Base-by-base conservation (phyloP, 1,139 yeast genomes). In the Lodderomyces jiufengensis region DNA sequence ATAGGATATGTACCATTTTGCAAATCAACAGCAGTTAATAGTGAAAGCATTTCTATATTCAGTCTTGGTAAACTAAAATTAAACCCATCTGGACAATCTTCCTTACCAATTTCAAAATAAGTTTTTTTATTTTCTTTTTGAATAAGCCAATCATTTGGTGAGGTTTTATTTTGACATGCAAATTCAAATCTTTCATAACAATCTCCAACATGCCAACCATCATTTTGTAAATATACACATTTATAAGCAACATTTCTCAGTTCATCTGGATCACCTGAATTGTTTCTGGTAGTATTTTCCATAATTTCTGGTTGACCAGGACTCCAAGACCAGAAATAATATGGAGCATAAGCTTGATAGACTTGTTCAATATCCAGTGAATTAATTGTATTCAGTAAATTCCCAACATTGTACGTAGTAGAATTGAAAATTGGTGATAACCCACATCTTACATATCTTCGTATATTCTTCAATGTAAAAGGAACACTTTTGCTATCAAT, bases 311-410 rank as follows among this genome's bases (percentile, higher is more conserved):
- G 92, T 47, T 81, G 76, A 5, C 67, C 65, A 1, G 66, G 59
- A 2, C 69, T 72, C 95, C 95, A 85, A 4, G 86, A 71, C 95
- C 95, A 87, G 24, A 78, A 58, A 7, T 63, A 50, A 12, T 46
- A 37, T 1, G 69, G 67, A 0, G 56, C 32, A 34, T 56, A 65
- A 14, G 51, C 31, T 31, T 53, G 43, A 24, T 59, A 47, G 6
- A 59, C 43, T 3, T 40, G 45, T 3, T 44, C 49, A 2, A 48
- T 29, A 18, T 37, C 38, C 27, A 39, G 41, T 10, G 38, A 21
- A 9, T 15, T 25, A 10, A 5, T 18, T 5, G 20, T 18, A 7
- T 5, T 5, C 2, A 34, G 20, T n/a, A 36, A 42, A 7, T 54
- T 48, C 2, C 45, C 40, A n/a, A 68, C 47, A 1, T 31, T 22